Evolutionary conservation across 2,329 filamentous ascomycete species (phyloP).

Genomic region (Cadophora sp.): DNA sequence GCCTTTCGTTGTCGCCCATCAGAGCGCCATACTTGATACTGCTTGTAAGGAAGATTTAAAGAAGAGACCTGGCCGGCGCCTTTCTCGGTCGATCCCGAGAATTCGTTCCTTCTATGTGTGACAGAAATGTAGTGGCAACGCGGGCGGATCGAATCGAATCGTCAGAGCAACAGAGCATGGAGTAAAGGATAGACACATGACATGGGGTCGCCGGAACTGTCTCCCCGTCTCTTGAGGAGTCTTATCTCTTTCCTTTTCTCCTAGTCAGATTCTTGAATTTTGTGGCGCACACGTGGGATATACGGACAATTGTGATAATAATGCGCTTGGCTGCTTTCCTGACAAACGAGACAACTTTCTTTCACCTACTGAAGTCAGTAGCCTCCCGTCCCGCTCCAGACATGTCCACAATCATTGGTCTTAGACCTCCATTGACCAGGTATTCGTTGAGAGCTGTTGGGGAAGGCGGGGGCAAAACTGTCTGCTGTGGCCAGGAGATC

Average conservation of each 20-base stretch:
- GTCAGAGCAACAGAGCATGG: slow-evolving; percentile 11
- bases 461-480: slow-evolving; percentile 9
- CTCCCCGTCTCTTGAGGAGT: slow-evolving; percentile 28
- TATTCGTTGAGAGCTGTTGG: slow-evolving; percentile 25
- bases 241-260: slow-evolving; percentile 17
- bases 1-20: too few species aligned
- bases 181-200: slow-evolving; percentile 22
- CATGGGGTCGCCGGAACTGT: slow-evolving; percentile 28
- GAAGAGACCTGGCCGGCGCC: slow-evolving; percentile 18
- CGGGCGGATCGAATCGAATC: slow-evolving; percentile 18
- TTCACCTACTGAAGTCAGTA: slow-evolving; percentile 28
- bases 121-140: slow-evolving; percentile 12
- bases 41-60: background rate
- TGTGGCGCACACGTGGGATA: slow-evolving; percentile 31
- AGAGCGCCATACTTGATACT: background rate
- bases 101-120: slow-evolving; percentile 12
- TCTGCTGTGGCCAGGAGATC: slow-evolving; percentile 20
- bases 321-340: slow-evolving; percentile 26
- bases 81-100: slow-evolving; percentile 23
- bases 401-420: slow-evolving; percentile 13
- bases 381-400: slow-evolving; percentile 17
- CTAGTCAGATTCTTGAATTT: slow-evolving; percentile 17
- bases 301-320: slow-evolving; percentile 31
- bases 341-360: slow-evolving; percentile 27
- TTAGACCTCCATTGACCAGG: slow-evolving; percentile 32